Percentiles rank a stretch among this genome's conserved stretches.
Conservation (phyloP, 2,329 filamentous ascomycete genomes). For the Talaromyces sp. region DNA sequence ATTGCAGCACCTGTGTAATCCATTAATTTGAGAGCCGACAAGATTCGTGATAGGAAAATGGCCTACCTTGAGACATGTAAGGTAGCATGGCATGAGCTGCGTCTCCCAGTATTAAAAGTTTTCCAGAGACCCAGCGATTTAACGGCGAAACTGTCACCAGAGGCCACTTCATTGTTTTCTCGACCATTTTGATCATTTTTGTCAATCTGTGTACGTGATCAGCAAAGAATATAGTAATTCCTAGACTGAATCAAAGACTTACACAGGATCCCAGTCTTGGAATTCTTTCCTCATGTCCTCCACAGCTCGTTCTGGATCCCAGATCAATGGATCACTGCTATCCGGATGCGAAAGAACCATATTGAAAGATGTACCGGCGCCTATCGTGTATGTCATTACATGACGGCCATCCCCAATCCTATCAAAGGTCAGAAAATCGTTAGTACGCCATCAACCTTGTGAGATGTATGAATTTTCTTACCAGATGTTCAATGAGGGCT, state of each 20-base stretch:
- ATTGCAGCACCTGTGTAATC: slow-evolving; percentile 63
- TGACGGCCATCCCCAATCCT: slow-evolving; percentile 55
- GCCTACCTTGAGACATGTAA: slow-evolving; percentile 40
- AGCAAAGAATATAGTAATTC: slow-evolving; percentile 8
- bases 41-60: background rate
- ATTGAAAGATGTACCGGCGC: slow-evolving; percentile 55
- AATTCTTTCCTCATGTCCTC: slow-evolving; percentile 49
- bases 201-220: slow-evolving; percentile 20
- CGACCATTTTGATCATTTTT: slow-evolving; percentile 48
- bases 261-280: slow-evolving; percentile 60
- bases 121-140: slow-evolving; percentile 44
- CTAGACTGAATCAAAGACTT: slow-evolving; percentile 26
- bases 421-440: background rate
- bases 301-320: slow-evolving; percentile 47
- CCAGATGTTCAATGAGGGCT: slow-evolving; percentile 42
- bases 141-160: slow-evolving; percentile 52
- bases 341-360: slow-evolving; percentile 65
- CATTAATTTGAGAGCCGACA: background rate
- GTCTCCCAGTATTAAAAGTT: slow-evolving; percentile 47
- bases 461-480: slow-evolving; percentile 17
- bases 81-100: slow-evolving; percentile 64
- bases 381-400: slow-evolving; percentile 63
- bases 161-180: slow-evolving; percentile 66
- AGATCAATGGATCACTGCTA: slow-evolving; percentile 55
- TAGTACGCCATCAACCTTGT: background rate